These are phyloP conservation scores for Acer saccharum DNA, from an alignment of 345 rosid genomes.

Conservation along the genomic window DNA sequence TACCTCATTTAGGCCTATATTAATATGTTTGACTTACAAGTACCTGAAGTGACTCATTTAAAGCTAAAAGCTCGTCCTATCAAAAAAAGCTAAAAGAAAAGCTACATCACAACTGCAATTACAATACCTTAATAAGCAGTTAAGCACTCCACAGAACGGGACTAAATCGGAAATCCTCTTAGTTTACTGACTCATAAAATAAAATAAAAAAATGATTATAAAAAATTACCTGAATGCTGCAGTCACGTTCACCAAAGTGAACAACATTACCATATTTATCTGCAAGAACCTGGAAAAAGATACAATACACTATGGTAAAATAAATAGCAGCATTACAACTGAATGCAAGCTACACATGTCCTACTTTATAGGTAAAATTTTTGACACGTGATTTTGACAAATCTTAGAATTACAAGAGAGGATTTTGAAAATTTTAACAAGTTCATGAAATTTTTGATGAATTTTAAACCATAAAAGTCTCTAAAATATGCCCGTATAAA, in stretches of 20 bases:
- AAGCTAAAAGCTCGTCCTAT: too few species aligned
- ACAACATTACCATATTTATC: constrained; percentile 97
- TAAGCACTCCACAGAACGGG: constrained; percentile 2
- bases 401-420: neutral
- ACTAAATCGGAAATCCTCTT: neutral
- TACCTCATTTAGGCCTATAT: neutral
- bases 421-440: neutral
- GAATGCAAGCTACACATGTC: too few species aligned
- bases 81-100: neutral
- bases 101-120: constrained; percentile 4
- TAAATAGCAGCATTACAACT: neutral
- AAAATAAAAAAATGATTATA: neutral
- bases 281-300: constrained; percentile 78
- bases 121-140: neutral
- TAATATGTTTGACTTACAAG: neutral
- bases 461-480: too few species aligned
- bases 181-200: neutral
- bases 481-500: neutral
- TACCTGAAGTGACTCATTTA: neutral
- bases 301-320: constrained; percentile 15
- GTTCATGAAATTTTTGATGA: neutral
- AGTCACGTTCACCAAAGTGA: constrained; percentile 99
- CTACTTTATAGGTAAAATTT: neutral
- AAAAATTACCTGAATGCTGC: constrained; percentile 89
- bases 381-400: neutral